These are phyloP conservation scores for Trametes maxima DNA, from an alignment of 768 basidiomycete species.

Conservation along the genomic window DNA sequence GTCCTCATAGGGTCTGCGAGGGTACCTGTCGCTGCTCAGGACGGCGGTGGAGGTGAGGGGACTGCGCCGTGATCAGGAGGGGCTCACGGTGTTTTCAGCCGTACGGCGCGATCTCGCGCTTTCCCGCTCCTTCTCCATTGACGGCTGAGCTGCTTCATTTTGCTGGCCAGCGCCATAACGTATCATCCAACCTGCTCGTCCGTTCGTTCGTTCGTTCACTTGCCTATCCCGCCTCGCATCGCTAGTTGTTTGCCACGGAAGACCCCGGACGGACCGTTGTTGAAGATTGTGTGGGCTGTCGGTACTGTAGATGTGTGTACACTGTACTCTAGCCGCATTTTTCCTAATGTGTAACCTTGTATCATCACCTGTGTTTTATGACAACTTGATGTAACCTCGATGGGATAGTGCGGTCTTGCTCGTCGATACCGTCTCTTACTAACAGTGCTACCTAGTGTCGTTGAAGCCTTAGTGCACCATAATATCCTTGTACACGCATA, in stretches of 20 bases:
- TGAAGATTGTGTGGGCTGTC: neutral
- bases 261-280: neutral
- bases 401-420: no score
- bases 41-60: neutral
- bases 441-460: no score
- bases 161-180: no score
- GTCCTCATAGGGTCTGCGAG: slow-evolving; percentile 51
- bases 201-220: neutral
- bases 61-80: slow-evolving; percentile 1
- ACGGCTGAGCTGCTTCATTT: no score
- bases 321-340: neutral
- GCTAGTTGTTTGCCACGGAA: neutral
- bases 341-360: neutral
- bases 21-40: slow-evolving; percentile 27
- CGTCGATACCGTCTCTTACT: no score
- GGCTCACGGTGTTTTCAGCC: neutral
- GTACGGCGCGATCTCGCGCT: no score
- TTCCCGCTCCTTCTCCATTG: no score
- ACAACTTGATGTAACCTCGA: no score
- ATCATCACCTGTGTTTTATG: neutral
- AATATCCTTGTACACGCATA: no score
- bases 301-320: neutral
- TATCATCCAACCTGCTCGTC: neutral
- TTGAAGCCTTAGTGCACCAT: no score
- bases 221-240: neutral